These are phyloP conservation scores for Leucocoprinus leucothites DNA, from an alignment of 768 basidiomycete species.

Conservation along the genomic window DNA sequence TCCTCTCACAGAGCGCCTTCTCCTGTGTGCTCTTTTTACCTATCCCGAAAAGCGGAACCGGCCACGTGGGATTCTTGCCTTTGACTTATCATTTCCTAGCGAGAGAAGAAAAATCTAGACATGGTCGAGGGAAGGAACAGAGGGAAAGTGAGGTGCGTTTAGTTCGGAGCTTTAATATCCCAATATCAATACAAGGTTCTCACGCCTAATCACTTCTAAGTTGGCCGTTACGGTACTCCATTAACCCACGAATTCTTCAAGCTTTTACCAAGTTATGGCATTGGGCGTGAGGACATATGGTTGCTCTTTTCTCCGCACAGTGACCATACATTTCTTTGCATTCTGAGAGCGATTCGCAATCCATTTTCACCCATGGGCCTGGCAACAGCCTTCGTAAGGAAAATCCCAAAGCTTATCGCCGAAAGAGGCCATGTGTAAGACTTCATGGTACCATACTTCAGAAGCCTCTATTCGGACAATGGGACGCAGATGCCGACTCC, in stretches of 20 bases:
- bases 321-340: background rate
- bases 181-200: background rate
- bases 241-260: background rate
- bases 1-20: background rate
- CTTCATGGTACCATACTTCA: no score
- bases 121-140: background rate
- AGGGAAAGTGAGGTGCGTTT: background rate
- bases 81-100: background rate
- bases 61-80: background rate
- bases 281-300: background rate
- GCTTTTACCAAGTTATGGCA: background rate
- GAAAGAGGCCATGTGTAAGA: no score
- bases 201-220: background rate
- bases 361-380: no score
- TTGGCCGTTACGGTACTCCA: background rate
- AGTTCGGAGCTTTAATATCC: conserved; percentile 1
- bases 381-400: no score
- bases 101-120: background rate
- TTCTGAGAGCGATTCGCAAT: background rate
- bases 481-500: no score
- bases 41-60: background rate
- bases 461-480: no score
- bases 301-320: background rate
- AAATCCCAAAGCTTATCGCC: no score
- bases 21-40: background rate